Base-by-base conservation (phyloP, 148 eudicot species). In the Polygonum maritimum region DNA sequence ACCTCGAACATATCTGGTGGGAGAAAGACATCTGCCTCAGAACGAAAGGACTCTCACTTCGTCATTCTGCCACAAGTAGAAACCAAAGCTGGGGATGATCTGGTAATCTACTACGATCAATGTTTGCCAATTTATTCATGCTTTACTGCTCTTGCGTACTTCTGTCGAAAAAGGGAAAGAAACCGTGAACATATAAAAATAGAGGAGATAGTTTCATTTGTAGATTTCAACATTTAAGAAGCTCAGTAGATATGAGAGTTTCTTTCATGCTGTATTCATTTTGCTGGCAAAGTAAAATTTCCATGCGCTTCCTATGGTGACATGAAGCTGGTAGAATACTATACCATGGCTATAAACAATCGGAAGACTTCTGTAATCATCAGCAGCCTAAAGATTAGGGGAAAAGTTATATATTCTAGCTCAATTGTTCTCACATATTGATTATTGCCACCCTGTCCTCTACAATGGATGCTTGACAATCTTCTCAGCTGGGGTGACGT, bases 61-160 rank as follows among this genome's bases (percentile, higher is more conserved):
- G 77, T 90, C 74, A 81, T 84, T 80, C 88, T 89, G 79, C 97
- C 99, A 31, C 92, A 92, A 79, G 91, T 95, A 74, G 98, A 92
- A 78, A 77, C 82, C 80, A 95, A 89, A 85, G 94, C 91, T 77
- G 87, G 97, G 67, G 99, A 95, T 91, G 98, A 91, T 80, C 88
- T 92, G 92, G 99, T 95, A 91, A 81, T 89, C 52, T 71, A 45
- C 79, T 49, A 13, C n/a, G 39, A 14, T 21, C 36, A 11, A 11
- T 22, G 54, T 18, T 65, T n/a, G 41, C 18, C 14, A 39, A 12
- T 48, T 44, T 72, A 12, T 72, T 10, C 35, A n/a, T 44, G 75
- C 52, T 44, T 72, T 45, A 16, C 35, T 33, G 38, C 38, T 63
- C 69, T 6, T 3, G 8, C 38, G 33, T 57, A 33, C 33, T 57